Conservation (phyloP, 176 grass and related monocot genomes). For the Puya raimondii region DNA sequence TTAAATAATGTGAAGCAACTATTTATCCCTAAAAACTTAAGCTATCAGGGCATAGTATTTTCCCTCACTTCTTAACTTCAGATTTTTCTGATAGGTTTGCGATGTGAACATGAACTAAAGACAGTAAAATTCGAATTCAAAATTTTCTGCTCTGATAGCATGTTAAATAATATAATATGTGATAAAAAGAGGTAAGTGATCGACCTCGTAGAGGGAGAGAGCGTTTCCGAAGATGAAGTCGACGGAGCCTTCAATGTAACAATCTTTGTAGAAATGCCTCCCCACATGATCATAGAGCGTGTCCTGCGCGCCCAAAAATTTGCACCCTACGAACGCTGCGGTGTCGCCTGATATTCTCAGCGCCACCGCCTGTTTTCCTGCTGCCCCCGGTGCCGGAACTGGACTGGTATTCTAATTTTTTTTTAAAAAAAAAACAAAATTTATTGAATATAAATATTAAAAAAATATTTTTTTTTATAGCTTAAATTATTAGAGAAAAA, state of each 20-base stretch:
- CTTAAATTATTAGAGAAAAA: no score
- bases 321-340: conserved; percentile 83
- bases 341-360: conserved; percentile 74
- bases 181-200: no score
- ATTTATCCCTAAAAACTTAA: no score
- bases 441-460: no score
- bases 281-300: conserved; percentile 81
- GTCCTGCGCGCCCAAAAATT: conserved; percentile 74
- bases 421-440: neutral
- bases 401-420: conserved; percentile 58
- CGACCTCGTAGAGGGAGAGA: conserved; percentile 77
- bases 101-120: no score
- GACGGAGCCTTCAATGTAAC: conserved; percentile 91
- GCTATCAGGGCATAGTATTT: no score
- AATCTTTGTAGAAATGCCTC: conserved; percentile 85
- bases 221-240: conserved; percentile 99
- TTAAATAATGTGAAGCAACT: no score
- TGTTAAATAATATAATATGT: no score
- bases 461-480: neutral
- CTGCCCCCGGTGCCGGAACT: conserved; percentile 53
- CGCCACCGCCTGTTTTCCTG: conserved; percentile 84
- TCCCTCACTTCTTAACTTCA: no score
- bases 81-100: no score
- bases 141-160: no score
- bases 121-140: no score